A percentile compares a stretch with the other conserved stretches of the same genome.
Conservation (phyloP, 208 protist species). For the Naegleria lovaniensis region DNA sequence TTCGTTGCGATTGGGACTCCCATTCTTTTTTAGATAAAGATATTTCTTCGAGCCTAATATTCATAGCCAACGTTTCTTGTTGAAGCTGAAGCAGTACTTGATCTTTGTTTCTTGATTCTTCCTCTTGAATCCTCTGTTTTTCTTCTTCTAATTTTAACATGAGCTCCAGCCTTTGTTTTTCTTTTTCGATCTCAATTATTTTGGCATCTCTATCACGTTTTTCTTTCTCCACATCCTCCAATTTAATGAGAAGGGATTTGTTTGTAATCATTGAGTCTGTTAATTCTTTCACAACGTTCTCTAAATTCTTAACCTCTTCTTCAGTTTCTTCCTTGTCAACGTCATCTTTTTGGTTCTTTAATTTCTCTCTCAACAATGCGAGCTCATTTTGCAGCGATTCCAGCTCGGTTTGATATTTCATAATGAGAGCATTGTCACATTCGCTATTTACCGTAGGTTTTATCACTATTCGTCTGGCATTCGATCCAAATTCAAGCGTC, state of each 20-base stretch:
- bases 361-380: not conserved
- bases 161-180: not conserved
- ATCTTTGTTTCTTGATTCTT: not conserved
- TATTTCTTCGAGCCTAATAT: not conserved
- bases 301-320: not conserved
- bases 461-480: slow-evolving; percentile 81
- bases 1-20: not conserved
- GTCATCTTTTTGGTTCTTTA: not conserved
- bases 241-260: not conserved
- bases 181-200: not conserved
- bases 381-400: not conserved
- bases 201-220: not conserved
- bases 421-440: slow-evolving; percentile 61
- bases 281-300: not conserved
- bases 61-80: not conserved
- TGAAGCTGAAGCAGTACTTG: not conserved
- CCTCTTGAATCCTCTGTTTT: not conserved
- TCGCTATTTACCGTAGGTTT: slow-evolving; percentile 75
- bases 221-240: slow-evolving; percentile 9
- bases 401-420: slow-evolving; percentile 13
- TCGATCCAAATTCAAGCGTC: slow-evolving; percentile 75
- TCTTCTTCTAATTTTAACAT: not conserved
- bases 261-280: not conserved
- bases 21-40: not conserved
- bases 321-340: not conserved